Conservation (phyloP, 768 basidiomycete species). For the Russula lepida region DNA sequence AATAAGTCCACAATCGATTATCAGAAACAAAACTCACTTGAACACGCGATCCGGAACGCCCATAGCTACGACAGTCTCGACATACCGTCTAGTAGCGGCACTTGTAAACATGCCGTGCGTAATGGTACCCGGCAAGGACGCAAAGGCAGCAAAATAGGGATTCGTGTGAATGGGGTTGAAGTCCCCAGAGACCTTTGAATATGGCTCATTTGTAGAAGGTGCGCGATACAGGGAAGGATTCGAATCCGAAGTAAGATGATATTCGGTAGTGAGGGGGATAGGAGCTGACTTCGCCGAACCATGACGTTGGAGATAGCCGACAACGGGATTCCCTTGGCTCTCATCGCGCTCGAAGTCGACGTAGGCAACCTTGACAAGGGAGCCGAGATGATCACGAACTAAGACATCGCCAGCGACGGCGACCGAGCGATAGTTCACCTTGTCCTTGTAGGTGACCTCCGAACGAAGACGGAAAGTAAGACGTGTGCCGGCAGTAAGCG, state of each 20-base stretch:
- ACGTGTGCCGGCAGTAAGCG: constrained; percentile 69
- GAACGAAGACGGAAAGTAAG: constrained; percentile 88
- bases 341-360: constrained; percentile 83
- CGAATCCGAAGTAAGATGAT: constrained; percentile 69
- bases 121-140: constrained; percentile 89
- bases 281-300: constrained; percentile 72
- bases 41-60: constrained; percentile 87
- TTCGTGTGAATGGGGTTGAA: constrained; percentile 99
- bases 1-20: constrained; percentile 6
- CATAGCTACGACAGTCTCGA: constrained; percentile 91
- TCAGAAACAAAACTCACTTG: constrained; percentile 44
- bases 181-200: constrained; percentile 93
- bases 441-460: constrained; percentile 86
- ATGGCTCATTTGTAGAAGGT: constrained; percentile 89
- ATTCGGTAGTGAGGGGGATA: constrained; percentile 72
- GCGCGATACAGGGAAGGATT: constrained; percentile 63
- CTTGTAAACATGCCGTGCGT: constrained; percentile 98
- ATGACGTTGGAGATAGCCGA: constrained; percentile 88
- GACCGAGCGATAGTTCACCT: constrained; percentile 72
- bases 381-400: constrained; percentile 81
- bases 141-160: constrained; percentile 94
- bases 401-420: constrained; percentile 80
- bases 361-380: constrained; percentile 79
- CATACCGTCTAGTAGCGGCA: constrained; percentile 85
- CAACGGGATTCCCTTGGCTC: constrained; percentile 86